Conservation (phyloP, 2,329 filamentous ascomycete genomes). For the Fonsecaea monophora region DNA sequence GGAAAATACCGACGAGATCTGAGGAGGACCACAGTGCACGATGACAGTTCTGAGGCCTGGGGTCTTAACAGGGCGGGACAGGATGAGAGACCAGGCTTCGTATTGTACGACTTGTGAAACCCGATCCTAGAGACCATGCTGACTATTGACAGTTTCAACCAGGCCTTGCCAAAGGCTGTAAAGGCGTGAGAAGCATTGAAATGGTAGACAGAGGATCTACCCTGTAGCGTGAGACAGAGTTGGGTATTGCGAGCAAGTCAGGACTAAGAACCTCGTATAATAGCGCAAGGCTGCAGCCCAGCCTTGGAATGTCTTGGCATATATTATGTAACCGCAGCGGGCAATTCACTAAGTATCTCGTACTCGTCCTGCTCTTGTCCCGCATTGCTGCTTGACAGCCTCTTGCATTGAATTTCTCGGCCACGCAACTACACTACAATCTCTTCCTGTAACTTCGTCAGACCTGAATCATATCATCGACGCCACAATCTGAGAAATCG, state of each 20-base stretch:
- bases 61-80: constrained; percentile 50
- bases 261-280: neutral
- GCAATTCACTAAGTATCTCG: no score
- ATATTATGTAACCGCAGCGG: constrained; percentile 14
- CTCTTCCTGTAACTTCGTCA: neutral
- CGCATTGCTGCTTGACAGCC: neutral
- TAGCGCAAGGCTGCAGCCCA: constrained; percentile 11
- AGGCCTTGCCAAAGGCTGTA: neutral
- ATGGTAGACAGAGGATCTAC: no score
- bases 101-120: constrained; percentile 27
- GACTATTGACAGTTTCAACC: constrained; percentile 19
- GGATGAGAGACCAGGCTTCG: constrained; percentile 43
- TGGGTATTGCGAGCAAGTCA: neutral
- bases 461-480: neutral
- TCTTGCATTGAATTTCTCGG: neutral
- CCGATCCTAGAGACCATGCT: neutral
- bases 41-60: constrained; percentile 53
- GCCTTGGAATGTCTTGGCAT: constrained; percentile 5
- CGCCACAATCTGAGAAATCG: no score
- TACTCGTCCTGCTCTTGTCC: constrained; percentile 1
- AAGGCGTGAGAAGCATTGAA: neutral
- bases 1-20: constrained; percentile 60
- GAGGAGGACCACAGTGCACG: constrained; percentile 64
- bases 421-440: neutral
- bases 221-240: neutral